Percentiles rank a stretch among this genome's conserved stretches.
These are phyloP conservation scores for Beauveria rudraprayagi DNA, from an alignment of 2,329 filamentous ascomycete genomes.

Conservation along the genomic window DNA sequence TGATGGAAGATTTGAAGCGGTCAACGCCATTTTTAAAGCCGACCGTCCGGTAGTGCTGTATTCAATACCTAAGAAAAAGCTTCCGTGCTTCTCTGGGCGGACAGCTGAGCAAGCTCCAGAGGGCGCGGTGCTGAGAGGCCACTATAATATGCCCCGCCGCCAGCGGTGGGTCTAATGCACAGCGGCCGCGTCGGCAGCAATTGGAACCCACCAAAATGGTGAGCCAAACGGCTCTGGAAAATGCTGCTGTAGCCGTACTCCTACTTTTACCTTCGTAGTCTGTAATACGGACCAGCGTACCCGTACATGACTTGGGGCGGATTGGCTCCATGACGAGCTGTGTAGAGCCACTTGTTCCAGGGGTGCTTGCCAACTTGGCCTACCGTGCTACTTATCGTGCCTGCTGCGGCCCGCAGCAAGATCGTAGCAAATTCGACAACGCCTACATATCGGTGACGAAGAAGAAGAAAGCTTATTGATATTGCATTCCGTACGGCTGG, in stretches of 20 bases:
- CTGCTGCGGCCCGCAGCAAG: neutral
- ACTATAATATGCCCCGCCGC: conserved; percentile 3
- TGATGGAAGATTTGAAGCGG: neutral
- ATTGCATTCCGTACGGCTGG: neutral
- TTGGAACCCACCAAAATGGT: neutral
- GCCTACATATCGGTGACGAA: conserved; percentile 1
- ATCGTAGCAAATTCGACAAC: neutral
- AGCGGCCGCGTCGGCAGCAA: neutral
- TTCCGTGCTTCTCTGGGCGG: neutral
- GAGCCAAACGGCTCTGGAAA: neutral
- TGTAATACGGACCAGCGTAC: neutral
- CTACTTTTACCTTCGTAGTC: too few relatives aligned
- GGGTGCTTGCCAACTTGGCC: neutral
- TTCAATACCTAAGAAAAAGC: too few relatives aligned
- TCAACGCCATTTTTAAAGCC: neutral
- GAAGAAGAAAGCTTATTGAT: neutral
- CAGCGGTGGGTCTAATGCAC: conserved; percentile 9
- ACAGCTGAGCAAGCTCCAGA: neutral
- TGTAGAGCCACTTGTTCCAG: neutral
- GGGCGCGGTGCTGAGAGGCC: neutral
- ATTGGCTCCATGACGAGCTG: neutral
- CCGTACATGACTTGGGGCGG: neutral
- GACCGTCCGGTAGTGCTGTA: neutral
- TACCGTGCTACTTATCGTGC: neutral
- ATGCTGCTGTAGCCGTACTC: neutral